phyloP scores from a whole-genome alignment of 2,329 filamentous ascomycete species.

The Aspergillus alliaceus region DNA sequence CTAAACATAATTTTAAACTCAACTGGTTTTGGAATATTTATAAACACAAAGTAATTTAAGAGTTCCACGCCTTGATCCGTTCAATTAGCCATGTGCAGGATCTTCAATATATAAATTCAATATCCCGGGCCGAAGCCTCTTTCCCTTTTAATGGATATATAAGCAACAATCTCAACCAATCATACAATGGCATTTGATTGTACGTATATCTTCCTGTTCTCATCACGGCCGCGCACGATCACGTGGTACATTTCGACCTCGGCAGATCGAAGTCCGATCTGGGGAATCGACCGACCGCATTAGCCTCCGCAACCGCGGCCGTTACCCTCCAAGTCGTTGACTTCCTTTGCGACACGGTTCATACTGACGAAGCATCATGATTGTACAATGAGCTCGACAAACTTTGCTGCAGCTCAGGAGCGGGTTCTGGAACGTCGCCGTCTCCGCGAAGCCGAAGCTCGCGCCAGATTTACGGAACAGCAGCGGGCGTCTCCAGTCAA shows the following conservation, averaged over 20 bases:
- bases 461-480: conserved; percentile 51
- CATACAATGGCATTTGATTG: too few species aligned
- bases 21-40: too few species aligned
- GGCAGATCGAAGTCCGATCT: conserved; percentile 15
- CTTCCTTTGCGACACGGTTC: not conserved
- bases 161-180: too few species aligned
- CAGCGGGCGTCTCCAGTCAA: conserved; percentile 51
- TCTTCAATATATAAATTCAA: too few species aligned
- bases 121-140: too few species aligned
- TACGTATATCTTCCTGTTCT: too few species aligned
- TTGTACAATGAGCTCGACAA: conserved; percentile 56
- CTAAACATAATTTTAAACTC: too few species aligned
- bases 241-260: conserved; percentile 17
- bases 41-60: too few species aligned
- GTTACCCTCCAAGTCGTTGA: conserved; percentile 3
- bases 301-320: conserved; percentile 6
- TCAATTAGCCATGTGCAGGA: too few species aligned
- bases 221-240: not conserved
- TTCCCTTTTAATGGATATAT: too few species aligned
- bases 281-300: conserved; percentile 19
- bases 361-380: conserved; percentile 29
- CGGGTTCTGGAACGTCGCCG: conserved; percentile 79
- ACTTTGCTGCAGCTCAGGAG: conserved; percentile 86
- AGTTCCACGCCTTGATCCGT: too few species aligned
- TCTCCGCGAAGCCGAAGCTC: conserved; percentile 68